A percentile compares a stretch with the other conserved stretches of the same genome.
Conservation (phyloP, 1,284 basidiomycete genomes). For the Peniophora sp. region DNA sequence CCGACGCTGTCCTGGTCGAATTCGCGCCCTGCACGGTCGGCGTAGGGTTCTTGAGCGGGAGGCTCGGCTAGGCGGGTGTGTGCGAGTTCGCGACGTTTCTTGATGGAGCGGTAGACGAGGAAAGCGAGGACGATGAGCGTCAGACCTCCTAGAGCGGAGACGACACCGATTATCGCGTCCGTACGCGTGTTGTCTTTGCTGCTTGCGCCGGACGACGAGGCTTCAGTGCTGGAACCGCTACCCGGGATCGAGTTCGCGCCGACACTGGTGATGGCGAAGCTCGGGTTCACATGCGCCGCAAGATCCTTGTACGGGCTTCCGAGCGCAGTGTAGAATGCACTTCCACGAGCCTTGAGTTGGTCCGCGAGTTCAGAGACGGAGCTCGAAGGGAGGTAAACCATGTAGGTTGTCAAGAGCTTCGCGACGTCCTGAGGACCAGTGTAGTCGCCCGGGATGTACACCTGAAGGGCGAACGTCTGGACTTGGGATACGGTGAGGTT, state of each 20-base stretch:
- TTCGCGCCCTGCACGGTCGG: slow-evolving; percentile 30
- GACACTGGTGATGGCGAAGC: slow-evolving; percentile 45
- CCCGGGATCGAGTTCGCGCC: slow-evolving; percentile 22
- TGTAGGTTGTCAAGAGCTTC: slow-evolving; percentile 50
- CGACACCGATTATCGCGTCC: slow-evolving; percentile 77
- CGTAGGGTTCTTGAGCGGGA: slow-evolving; percentile 8
- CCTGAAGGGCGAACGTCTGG: slow-evolving; percentile 50
- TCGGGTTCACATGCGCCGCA: slow-evolving; percentile 53
- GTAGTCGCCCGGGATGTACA: slow-evolving; percentile 50
- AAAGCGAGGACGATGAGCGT: slow-evolving; percentile 58
- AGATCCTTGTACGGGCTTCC: slow-evolving; percentile 34
- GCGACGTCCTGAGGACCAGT: slow-evolving; percentile 31
- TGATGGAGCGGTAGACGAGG: slow-evolving; percentile 52
- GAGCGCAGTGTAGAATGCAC: slow-evolving; percentile 49
- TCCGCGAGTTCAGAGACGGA: slow-evolving; percentile 43
- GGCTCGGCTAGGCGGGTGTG: slow-evolving; percentile 58
- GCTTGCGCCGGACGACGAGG: slow-evolving; percentile 6
- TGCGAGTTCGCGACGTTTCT: slow-evolving; percentile 49
- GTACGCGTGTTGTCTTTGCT: slow-evolving; percentile 36
- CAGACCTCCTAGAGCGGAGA: slow-evolving; percentile 64
- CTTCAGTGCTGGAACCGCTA: slow-evolving; percentile 10
- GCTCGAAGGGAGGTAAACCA: slow-evolving; percentile 47
- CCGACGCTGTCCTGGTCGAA: slow-evolving; percentile 71
- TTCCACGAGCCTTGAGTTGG: slow-evolving; percentile 46
- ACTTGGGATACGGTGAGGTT: slow-evolving; percentile 30